Percentiles rank a stretch among this genome's conserved stretches.
Conservation (phyloP, 2,329 filamentous ascomycete genomes). For the Aspergillus uvarum region DNA sequence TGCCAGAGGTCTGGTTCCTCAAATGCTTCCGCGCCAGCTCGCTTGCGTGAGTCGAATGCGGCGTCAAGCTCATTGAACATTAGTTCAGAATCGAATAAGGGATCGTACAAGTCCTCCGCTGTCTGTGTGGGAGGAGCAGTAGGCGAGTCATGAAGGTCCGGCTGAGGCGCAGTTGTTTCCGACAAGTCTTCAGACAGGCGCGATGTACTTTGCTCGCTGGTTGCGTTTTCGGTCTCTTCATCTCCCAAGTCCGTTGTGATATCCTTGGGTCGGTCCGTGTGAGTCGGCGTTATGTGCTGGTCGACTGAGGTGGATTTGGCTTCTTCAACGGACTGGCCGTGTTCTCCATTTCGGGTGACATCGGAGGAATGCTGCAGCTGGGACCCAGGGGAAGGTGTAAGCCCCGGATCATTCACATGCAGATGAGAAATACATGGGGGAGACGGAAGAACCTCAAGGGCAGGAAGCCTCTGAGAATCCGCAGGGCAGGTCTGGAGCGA, state of each 20-base stretch:
- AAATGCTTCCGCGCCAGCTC: conserved; percentile 24
- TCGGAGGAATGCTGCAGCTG: conserved; percentile 27
- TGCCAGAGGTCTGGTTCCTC: conserved; percentile 16
- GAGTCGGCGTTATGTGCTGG: not conserved
- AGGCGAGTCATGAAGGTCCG: not conserved
- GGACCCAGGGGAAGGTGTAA: conserved; percentile 44
- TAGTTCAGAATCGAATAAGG: conserved; percentile 22
- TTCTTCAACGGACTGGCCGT: not conserved
- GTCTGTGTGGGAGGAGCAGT: not conserved
- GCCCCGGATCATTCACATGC: conserved; percentile 40
- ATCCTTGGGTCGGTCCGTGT: not conserved
- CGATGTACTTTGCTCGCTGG: not conserved
- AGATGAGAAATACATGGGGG: conserved; percentile 23
- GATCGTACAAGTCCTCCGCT: conserved; percentile 17
- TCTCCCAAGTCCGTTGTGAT: not conserved
- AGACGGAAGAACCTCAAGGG: conserved; percentile 23
- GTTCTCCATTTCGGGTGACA: conserved; percentile 14
- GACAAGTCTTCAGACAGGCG: not conserved
- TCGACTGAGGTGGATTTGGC: not conserved
- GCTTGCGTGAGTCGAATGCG: conserved; percentile 23
- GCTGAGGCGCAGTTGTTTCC: not conserved
- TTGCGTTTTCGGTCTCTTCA: not conserved
- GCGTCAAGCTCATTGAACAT: conserved; percentile 20
- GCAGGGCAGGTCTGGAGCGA: conserved; percentile 29
- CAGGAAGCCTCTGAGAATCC: conserved; percentile 18